Percentiles rank a stretch among this genome's conserved stretches.
phyloP scores from a whole-genome alignment of 2,329 filamentous ascomycete genomes.

The Aureobasidium namibiae region DNA sequence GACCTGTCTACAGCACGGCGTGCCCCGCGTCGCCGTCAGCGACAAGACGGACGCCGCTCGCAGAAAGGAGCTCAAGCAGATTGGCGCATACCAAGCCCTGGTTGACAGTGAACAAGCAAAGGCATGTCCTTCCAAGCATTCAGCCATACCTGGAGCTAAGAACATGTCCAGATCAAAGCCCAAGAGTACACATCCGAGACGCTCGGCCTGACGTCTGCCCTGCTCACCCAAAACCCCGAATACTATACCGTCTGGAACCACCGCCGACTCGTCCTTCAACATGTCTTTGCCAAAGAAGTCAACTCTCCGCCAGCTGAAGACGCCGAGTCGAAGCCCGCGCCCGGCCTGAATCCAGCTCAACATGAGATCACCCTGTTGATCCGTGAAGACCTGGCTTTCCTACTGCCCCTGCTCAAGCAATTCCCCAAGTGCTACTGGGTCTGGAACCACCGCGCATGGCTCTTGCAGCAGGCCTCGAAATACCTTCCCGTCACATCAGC shows the following conservation, averaged over 20 bases:
- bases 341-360: constrained; percentile 27
- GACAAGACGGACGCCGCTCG: constrained; percentile 60
- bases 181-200: constrained; percentile 44
- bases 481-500: constrained; percentile 51
- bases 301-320: constrained; percentile 34
- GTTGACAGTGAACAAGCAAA: constrained; percentile 60
- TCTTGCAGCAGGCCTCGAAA: constrained; percentile 62
- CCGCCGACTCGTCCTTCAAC: constrained; percentile 63
- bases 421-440: constrained; percentile 99
- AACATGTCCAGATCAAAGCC: constrained; percentile 29
- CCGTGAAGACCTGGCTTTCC: constrained; percentile 67
- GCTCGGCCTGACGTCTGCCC: constrained; percentile 58
- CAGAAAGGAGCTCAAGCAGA: constrained; percentile 64
- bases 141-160: background rate
- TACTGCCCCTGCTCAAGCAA: constrained; percentile 73
- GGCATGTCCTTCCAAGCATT: constrained; percentile 33
- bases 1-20: constrained; percentile 59
- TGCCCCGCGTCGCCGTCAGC: constrained; percentile 54
- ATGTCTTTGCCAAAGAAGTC: constrained; percentile 45
- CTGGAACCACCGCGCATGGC: constrained; percentile 91
- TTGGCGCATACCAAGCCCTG: constrained; percentile 64
- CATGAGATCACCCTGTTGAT: constrained; percentile 47
- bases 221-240: constrained; percentile 71
- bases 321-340: constrained; percentile 4
- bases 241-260: constrained; percentile 91